Evolutionary conservation across 2,329 filamentous ascomycete species (phyloP).

Genomic region (Trichoderma atrobrunneum): DNA sequence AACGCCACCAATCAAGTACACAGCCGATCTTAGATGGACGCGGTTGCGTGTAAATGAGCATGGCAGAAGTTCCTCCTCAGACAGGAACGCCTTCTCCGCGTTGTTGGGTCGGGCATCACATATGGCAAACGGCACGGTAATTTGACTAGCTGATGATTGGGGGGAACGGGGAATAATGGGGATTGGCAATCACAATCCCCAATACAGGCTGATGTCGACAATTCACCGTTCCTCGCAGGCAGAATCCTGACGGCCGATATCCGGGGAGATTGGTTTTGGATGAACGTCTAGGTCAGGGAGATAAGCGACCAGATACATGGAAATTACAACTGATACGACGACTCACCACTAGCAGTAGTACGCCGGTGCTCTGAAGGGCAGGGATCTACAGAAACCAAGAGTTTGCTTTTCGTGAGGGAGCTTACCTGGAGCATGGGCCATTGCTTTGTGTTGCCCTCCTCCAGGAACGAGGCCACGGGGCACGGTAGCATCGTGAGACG

Average conservation of each 20-base stretch:
- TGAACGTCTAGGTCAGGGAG: background rate
- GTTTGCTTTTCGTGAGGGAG: background rate
- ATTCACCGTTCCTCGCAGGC: background rate
- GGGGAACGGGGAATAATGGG: background rate
- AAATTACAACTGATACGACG: constrained; percentile 13
- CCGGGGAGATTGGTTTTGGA: constrained; percentile 3
- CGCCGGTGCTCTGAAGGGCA: background rate
- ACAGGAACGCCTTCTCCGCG: background rate
- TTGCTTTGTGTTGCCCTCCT: background rate
- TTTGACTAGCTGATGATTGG: background rate
- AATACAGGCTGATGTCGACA: constrained; percentile 14
- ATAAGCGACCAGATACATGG: constrained; percentile 16
- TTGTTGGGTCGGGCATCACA: background rate
- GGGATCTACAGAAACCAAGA: constrained; percentile 4
- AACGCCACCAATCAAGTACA: background rate
- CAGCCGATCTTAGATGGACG: background rate
- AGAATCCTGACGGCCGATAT: constrained; percentile 15
- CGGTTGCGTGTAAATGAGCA: background rate
- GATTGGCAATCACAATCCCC: background rate
- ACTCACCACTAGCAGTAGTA: background rate
- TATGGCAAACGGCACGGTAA: background rate
- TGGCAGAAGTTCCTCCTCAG: constrained; percentile 8
- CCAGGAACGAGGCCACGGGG: background rate
- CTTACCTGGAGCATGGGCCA: background rate
- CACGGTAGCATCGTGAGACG: background rate